Percentiles rank a stretch among this genome's conserved stretches.
Evolutionary conservation across 2,329 filamentous ascomycete species (phyloP).

Genomic region (Pseudocercospora crystallina): DNA sequence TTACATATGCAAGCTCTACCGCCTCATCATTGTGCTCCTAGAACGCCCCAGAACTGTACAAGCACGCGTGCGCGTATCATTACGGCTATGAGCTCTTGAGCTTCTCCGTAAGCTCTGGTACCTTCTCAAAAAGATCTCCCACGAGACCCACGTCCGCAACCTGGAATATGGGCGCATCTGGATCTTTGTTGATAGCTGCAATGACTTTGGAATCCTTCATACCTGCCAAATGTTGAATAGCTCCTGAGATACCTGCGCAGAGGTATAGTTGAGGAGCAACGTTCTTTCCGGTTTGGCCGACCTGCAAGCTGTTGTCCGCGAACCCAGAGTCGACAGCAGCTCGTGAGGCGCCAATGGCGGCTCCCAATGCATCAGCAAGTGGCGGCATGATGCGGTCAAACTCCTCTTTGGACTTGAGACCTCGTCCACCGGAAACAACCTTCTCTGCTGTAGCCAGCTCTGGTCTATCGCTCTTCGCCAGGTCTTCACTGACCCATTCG

Average conservation of each 20-base stretch:
- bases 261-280: constrained; percentile 95
- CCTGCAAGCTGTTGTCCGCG: constrained; percentile 96
- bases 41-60: constrained; percentile 3
- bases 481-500: constrained; percentile 92
- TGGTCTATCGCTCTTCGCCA: constrained; percentile 89
- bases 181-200: constrained; percentile 96
- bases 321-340: constrained; percentile 97
- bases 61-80: background rate
- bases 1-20: background rate
- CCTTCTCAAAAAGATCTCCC: constrained; percentile 91
- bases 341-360: constrained; percentile 92
- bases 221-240: constrained; percentile 95
- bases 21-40: background rate
- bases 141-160: constrained; percentile 94
- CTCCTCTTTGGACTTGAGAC: constrained; percentile 95
- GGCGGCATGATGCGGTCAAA: constrained; percentile 92
- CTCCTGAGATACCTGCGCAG: constrained; percentile 92
- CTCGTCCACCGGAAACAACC: constrained; percentile 91
- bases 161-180: constrained; percentile 97
- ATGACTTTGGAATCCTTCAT: constrained; percentile 99
- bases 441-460: constrained; percentile 85
- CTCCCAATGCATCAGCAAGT: constrained; percentile 85
- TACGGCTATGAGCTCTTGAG: constrained; percentile 56
- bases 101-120: constrained; percentile 95
- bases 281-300: constrained; percentile 98